Evolutionary conservation across 352 stramenopile species (phyloP).

Genomic region (Achlya hypogyna): DNA sequence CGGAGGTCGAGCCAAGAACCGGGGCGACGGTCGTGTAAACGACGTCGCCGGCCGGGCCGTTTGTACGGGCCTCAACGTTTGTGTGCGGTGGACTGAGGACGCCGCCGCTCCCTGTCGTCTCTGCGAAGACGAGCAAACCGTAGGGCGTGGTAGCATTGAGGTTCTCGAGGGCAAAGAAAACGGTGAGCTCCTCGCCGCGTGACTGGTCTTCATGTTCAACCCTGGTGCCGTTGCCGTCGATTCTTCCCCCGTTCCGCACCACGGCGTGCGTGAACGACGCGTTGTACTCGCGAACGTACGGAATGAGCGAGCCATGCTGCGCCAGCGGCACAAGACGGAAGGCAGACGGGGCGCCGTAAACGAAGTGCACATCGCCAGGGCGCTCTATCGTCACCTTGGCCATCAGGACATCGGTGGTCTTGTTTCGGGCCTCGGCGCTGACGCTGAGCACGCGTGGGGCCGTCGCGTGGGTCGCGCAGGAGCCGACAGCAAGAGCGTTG

Average conservation of each 20-base stretch:
- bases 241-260: not conserved
- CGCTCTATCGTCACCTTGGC: conserved; percentile 34
- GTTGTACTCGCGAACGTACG: conserved; percentile 5
- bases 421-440: conserved; percentile 30
- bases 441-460: conserved; percentile 38
- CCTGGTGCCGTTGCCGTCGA: not conserved
- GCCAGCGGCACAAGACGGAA: not conserved
- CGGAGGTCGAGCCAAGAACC: conserved; percentile 29
- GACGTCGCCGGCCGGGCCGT: conserved; percentile 57
- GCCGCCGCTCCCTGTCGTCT: conserved; percentile 52
- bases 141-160: conserved; percentile 44
- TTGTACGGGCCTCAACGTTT: conserved; percentile 39
- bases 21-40: conserved; percentile 25
- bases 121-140: conserved; percentile 43
- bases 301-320: not conserved
- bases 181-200: no score
- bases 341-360: not conserved
- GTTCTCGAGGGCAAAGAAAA: conserved; percentile 31
- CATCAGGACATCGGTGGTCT: conserved; percentile 37
- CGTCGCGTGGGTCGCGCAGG: conserved; percentile 33
- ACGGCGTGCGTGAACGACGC: not conserved
- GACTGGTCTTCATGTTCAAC: no score
- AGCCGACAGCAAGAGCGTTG: conserved; percentile 22
- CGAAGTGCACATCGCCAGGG: conserved; percentile 48
- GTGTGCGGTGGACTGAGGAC: conserved; percentile 42